These are phyloP conservation scores for Panicum miliaceum DNA, from an alignment of 176 grass and related monocot species.

Conservation along the genomic window DNA sequence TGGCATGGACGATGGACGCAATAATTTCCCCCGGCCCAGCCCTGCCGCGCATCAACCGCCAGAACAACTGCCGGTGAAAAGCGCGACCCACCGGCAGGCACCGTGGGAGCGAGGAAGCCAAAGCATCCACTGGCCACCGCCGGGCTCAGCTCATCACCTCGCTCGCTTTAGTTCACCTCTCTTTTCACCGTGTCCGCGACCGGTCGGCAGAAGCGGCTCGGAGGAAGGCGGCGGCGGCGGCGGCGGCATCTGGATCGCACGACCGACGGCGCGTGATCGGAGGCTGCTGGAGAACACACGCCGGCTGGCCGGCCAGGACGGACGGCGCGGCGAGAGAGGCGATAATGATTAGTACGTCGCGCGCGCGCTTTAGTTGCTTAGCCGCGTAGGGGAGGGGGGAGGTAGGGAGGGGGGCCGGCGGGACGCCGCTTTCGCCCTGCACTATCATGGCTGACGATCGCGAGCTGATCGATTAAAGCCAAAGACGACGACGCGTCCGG, in stretches of 20 bases:
- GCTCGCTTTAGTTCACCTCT: background rate
- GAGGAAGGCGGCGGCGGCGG: background rate
- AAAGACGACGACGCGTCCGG: background rate
- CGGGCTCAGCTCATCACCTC: background rate
- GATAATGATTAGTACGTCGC: conserved; percentile 39
- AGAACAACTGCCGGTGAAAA: conserved; percentile 41
- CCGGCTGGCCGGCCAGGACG: no score
- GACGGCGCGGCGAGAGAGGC: background rate
- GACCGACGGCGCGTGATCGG: no score
- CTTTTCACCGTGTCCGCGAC: background rate
- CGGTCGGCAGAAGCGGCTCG: background rate
- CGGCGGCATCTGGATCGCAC: no score
- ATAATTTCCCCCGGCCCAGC: background rate
- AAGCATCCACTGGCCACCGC: background rate
- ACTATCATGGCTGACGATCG: conserved; percentile 55
- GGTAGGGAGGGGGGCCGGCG: conserved; percentile 30
- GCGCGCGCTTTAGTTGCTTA: conserved; percentile 33
- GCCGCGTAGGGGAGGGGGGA: conserved; percentile 31
- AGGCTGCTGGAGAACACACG: no score
- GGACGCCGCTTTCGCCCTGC: conserved; percentile 48
- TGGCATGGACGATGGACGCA: background rate
- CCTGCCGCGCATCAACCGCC: conserved; percentile 1
- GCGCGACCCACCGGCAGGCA: conserved; percentile 5
- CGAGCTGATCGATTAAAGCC: conserved; percentile 51
- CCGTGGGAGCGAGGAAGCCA: background rate